Evolutionary conservation across 805 yeast species (phyloP), one percentile per base, ranked within the genome.

Genomic region (Monosporozyma yasuniensis): DNA sequence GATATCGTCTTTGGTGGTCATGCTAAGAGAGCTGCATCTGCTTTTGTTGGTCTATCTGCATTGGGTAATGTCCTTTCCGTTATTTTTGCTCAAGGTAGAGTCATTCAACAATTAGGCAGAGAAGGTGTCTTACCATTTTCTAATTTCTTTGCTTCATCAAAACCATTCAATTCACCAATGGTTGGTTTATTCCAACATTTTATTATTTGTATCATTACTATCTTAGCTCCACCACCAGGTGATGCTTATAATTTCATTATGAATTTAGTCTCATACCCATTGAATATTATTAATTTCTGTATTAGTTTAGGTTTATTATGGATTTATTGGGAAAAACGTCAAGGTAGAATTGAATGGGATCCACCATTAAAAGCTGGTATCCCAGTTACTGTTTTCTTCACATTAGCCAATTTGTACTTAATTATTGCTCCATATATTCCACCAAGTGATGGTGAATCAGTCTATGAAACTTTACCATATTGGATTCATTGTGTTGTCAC

Each of bases 191-290:
- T 81, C 57, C 84, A 84, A 65, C 95, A 87, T 64, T 86, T 87
- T 79, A 65, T 82, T 44, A 82, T 86, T 18, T 84, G 90, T 70
- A 67, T 83, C 37, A 72, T 87, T 48, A 81, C 88, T 46, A 79
- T 87, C 52, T 61, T 85, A 44, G 93, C 91, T 3, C 87, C 87
- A 41, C 91, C 93, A 18, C 86, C 90, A 23, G 95, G 93, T 50
- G 95, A 86, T 62, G 95, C 95, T 46, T 87, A 85, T 70, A 83
- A 84, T 66, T 84, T 87, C 64, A 79, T 87, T 56, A 65, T 84
- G 66, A 86, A 87, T 68, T 73, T 87, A 71, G 83, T 85, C 58
- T 80, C 91, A 1, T 87, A 87, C 64, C 91, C 95, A 46, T 76
- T 82, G 69, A 83, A 87, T 61, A 82, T 87, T 46, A 83, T 87